A percentile compares a stretch with the other conserved stretches of the same genome.
Evolutionary conservation across 176 grass and related monocot genomes (phyloP).

Genomic region (Dactylis glomerata): DNA sequence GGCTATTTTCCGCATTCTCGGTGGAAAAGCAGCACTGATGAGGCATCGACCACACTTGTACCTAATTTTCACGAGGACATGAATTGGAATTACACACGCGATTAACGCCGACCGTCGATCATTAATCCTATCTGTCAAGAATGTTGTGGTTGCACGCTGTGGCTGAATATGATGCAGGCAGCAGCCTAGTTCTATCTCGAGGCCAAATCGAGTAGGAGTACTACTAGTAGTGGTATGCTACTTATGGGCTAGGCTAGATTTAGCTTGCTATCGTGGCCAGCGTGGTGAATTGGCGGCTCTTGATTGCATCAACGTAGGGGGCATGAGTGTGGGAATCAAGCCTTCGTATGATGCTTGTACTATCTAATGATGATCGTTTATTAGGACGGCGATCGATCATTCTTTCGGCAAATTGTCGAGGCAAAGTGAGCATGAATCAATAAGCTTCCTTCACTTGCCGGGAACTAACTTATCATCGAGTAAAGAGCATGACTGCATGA

Average conservation of each 20-base stretch:
- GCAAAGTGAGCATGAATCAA: not conserved
- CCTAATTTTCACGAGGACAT: not conserved
- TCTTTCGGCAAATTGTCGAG: constrained; percentile 2
- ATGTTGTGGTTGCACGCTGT: not conserved
- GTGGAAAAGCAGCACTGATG: constrained; percentile 22
- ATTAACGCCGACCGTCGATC: not conserved
- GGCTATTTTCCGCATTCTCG: not conserved
- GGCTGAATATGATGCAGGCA: constrained; percentile 28
- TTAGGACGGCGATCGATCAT: constrained; percentile 24
- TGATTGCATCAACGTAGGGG: constrained; percentile 14
- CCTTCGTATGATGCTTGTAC: constrained; percentile 14
- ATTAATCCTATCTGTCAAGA: constrained; percentile 8
- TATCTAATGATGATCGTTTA: constrained; percentile 31
- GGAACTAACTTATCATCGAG: no score
- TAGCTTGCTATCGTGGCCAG: constrained; percentile 15
- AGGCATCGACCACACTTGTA: constrained; percentile 7
- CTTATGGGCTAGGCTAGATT: not conserved
- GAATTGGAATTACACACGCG: not conserved
- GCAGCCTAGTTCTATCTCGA: not conserved
- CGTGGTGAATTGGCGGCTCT: not conserved
- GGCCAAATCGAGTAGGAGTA: constrained; percentile 6
- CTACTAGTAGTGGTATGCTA: no score
- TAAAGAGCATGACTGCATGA: no score
- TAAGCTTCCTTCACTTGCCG: no score
- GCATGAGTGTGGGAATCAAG: constrained; percentile 20